Evolutionary conservation across 768 basidiomycete genomes (phyloP).

Genomic region (Leccinum ochraceum): DNA sequence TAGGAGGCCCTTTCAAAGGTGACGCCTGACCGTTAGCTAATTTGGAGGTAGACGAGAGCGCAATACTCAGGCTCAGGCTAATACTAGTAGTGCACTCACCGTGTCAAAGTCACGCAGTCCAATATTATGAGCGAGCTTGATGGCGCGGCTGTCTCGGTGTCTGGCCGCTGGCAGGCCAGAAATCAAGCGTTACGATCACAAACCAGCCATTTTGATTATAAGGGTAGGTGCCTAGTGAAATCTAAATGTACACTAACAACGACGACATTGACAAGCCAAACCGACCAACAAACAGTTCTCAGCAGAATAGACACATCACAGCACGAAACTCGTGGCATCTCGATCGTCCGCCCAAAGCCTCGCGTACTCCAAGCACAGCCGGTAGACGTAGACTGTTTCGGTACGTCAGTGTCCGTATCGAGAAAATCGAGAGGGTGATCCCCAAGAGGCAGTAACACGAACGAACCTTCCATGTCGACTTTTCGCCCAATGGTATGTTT

Average conservation of each 20-base stretch:
- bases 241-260: background rate
- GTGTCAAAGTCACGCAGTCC: too few species aligned
- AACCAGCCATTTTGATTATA: background rate
- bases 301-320: slow-evolving; percentile 14
- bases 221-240: background rate
- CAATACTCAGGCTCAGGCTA: too few species aligned
- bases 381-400: slow-evolving; percentile 74
- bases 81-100: too few species aligned
- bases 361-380: slow-evolving; percentile 87
- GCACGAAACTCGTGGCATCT: slow-evolving; percentile 55
- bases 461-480: slow-evolving; percentile 90
- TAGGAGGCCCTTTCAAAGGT: too few species aligned
- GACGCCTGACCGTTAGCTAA: too few species aligned
- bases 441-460: background rate
- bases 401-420: background rate
- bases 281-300: background rate
- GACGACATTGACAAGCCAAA: background rate
- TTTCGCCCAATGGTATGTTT: slow-evolving; percentile 59
- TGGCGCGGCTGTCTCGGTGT: too few species aligned
- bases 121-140: too few species aligned
- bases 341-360: slow-evolving; percentile 84
- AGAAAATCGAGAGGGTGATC: background rate
- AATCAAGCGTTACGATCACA: too few species aligned
- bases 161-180: too few species aligned
- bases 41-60: too few species aligned